phyloP scores from a whole-genome alignment of 2,329 filamentous ascomycete species.

The Ophiostoma ulmi region DNA sequence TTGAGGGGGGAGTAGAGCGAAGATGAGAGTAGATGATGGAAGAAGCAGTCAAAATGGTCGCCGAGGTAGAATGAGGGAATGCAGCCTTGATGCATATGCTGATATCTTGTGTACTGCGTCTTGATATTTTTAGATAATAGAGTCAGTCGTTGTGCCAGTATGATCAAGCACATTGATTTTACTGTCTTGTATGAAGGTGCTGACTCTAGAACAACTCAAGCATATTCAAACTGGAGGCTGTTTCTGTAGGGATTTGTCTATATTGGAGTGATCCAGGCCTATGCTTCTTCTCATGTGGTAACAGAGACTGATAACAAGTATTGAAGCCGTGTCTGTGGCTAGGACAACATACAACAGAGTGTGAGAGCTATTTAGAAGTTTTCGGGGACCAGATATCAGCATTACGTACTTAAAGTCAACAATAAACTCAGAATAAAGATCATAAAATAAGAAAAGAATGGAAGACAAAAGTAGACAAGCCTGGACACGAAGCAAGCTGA shows the following conservation, averaged over 20 bases:
- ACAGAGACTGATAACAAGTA: not conserved
- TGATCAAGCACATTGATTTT: not conserved
- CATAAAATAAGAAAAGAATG: not conserved
- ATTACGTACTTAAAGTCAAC: not conserved
- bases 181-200: not conserved
- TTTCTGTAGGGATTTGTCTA: not conserved
- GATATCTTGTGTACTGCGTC: too few relatives aligned
- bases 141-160: not conserved
- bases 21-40: not conserved
- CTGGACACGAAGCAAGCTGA: not conserved
- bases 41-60: not conserved
- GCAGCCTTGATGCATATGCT: not conserved
- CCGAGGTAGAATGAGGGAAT: not conserved
- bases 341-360: not conserved
- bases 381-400: not conserved
- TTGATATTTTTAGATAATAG: not conserved
- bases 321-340: not conserved
- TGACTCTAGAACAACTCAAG: not conserved
- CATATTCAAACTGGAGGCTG: not conserved
- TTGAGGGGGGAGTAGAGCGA: not conserved
- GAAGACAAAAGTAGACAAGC: not conserved
- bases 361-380: not conserved
- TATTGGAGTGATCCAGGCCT: not conserved
- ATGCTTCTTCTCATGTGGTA: not conserved
- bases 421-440: not conserved